A percentile compares a stretch with the other conserved stretches of the same genome.
Evolutionary conservation across 495 filamentous ascomycete species (phyloP).

Genomic region (Penicillium salamii): DNA sequence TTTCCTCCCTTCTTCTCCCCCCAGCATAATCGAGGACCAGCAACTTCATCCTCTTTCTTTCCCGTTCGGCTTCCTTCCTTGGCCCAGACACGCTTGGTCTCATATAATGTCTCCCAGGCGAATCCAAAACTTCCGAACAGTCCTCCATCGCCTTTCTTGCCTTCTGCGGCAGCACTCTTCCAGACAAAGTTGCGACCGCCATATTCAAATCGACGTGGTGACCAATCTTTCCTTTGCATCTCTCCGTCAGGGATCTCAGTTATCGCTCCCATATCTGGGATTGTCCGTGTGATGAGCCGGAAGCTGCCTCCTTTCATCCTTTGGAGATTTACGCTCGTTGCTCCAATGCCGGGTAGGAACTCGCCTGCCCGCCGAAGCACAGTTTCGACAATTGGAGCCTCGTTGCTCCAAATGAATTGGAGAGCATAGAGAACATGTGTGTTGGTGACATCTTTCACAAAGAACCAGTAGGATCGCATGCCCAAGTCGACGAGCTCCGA

Average conservation of each 20-base stretch:
- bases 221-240: constrained; percentile 13
- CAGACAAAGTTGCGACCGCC: constrained; percentile 19
- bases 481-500: constrained; percentile 15
- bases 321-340: constrained; percentile 11
- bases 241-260: constrained; percentile 17
- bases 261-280: constrained; percentile 13
- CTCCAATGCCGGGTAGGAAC: constrained; percentile 14
- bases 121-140: constrained; percentile 11
- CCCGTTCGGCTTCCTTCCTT: constrained; percentile 15
- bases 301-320: constrained; percentile 16
- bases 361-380: constrained; percentile 16
- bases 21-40: constrained; percentile 18
- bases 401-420: constrained; percentile 17
- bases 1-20: constrained; percentile 16
- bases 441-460: constrained; percentile 18
- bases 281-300: constrained; percentile 9
- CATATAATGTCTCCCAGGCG: constrained; percentile 17
- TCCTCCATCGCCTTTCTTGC: constrained; percentile 8
- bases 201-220: constrained; percentile 16
- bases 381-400: constrained; percentile 13
- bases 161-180: constrained; percentile 12
- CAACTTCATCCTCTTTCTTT: constrained; percentile 29
- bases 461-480: constrained; percentile 17
- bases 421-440: constrained; percentile 17
- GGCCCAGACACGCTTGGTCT: constrained; percentile 22